These are phyloP conservation scores for Tetraselmis striata DNA, from an alignment of 139 green algal species.

Conservation along the genomic window DNA sequence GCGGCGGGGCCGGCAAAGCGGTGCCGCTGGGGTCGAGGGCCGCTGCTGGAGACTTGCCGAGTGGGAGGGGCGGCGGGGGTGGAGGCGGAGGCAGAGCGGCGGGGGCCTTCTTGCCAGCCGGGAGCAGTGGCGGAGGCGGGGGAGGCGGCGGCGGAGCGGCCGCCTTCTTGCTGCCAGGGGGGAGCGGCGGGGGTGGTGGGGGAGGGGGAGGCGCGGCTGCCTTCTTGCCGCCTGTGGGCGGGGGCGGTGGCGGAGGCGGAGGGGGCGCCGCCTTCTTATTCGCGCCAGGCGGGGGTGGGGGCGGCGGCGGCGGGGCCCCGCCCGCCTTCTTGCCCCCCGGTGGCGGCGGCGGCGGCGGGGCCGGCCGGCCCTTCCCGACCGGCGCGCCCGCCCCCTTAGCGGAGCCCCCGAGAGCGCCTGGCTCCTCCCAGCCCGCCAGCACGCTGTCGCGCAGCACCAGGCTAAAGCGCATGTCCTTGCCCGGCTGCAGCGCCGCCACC, in stretches of 20 bases:
- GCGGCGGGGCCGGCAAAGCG: too few species aligned
- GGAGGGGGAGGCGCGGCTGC: too few species aligned
- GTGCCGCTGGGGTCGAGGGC: too few species aligned
- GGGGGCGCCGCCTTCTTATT: background rate
- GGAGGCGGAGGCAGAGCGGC: background rate
- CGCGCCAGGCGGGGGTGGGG: background rate
- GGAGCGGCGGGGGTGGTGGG: background rate
- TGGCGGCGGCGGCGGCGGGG: background rate
- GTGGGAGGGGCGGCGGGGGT: background rate
- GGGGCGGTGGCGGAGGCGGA: background rate
- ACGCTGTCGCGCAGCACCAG: constrained; percentile 15
- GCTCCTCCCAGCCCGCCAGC: too few species aligned
- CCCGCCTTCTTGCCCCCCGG: background rate
- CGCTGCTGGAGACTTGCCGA: background rate
- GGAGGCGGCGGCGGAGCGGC: background rate
- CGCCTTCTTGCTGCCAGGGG: background rate
- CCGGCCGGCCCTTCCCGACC: too few species aligned
- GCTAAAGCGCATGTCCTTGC: background rate
- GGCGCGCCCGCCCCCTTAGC: background rate
- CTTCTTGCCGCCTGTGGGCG: background rate
- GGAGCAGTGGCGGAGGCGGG: background rate
- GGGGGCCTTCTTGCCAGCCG: background rate
- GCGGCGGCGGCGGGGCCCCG: constrained; percentile 1
- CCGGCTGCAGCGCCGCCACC: background rate
- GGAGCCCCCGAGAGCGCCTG: background rate